These are phyloP conservation scores for Aspergillus quadrilineatus DNA, from an alignment of 2,329 filamentous ascomycete genomes.

Conservation along the genomic window DNA sequence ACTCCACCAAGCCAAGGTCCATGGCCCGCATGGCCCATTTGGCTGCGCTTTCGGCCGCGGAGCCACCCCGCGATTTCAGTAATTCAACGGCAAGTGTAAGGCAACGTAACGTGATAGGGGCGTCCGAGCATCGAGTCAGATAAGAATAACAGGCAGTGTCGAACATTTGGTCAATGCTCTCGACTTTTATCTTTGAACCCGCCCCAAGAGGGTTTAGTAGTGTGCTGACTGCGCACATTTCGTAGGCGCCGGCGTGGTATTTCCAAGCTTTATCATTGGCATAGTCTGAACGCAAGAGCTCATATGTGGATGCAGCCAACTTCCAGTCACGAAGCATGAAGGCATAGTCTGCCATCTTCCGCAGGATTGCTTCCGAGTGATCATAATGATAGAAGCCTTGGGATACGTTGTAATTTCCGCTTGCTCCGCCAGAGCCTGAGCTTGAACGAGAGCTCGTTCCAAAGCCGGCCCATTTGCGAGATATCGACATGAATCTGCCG, in stretches of 20 bases:
- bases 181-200: constrained; percentile 72
- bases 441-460: constrained; percentile 64
- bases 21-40: constrained; percentile 79
- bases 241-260: constrained; percentile 88
- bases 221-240: constrained; percentile 87
- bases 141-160: constrained; percentile 93
- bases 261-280: constrained; percentile 96
- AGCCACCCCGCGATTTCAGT: constrained; percentile 73
- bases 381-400: constrained; percentile 82
- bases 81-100: constrained; percentile 77
- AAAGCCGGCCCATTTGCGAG: constrained; percentile 84
- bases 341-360: constrained; percentile 89
- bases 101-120: constrained; percentile 77
- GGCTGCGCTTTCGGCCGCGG: constrained; percentile 80
- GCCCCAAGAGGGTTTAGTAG: constrained; percentile 72
- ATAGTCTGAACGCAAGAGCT: constrained; percentile 84
- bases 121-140: constrained; percentile 74
- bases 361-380: constrained; percentile 82
- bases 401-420: constrained; percentile 71
- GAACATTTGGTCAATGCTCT: constrained; percentile 81
- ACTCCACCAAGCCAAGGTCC: constrained; percentile 72
- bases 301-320: constrained; percentile 85
- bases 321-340: constrained; percentile 98
- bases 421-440: constrained; percentile 43
- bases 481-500: constrained; percentile 91